Conservation (phyloP, 257 asterid genomes). For the Solanum raphanifolium region DNA sequence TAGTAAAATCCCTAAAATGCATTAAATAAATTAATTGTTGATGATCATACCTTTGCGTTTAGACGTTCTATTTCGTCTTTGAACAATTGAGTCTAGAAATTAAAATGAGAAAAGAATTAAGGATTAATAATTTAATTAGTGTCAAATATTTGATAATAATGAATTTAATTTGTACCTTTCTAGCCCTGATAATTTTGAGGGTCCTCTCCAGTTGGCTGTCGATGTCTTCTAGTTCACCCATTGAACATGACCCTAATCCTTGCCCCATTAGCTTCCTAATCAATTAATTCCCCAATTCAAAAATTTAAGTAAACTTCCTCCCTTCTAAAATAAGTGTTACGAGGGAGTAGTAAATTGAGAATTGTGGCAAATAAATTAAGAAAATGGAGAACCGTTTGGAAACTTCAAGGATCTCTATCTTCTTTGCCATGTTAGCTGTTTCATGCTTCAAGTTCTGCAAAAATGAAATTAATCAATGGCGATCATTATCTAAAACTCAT, state of each 20-base stretch:
- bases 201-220: slow-evolving; percentile 49
- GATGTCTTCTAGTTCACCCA: slow-evolving; percentile 48
- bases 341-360: not conserved
- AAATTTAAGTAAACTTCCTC: not conserved
- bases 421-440: slow-evolving; percentile 33
- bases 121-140: not conserved
- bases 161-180: slow-evolving; percentile 27
- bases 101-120: not conserved
- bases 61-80: slow-evolving; percentile 17
- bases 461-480: not conserved
- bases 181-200: slow-evolving; percentile 39
- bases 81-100: slow-evolving; percentile 18
- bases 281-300: not conserved
- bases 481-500: not conserved
- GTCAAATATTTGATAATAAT: not conserved
- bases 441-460: slow-evolving; percentile 53
- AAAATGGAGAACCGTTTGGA: slow-evolving; percentile 35
- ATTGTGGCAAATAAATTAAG: not conserved
- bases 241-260: slow-evolving; percentile 33
- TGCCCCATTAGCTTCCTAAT: slow-evolving; percentile 64
- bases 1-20: not conserved
- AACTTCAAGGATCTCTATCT: slow-evolving; percentile 49
- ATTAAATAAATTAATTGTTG: not conserved
- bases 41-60: slow-evolving; percentile 16
- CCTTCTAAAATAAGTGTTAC: not conserved